Conservation (phyloP, 495 filamentous ascomycete species). For the Trichoderma reesei region DNA sequence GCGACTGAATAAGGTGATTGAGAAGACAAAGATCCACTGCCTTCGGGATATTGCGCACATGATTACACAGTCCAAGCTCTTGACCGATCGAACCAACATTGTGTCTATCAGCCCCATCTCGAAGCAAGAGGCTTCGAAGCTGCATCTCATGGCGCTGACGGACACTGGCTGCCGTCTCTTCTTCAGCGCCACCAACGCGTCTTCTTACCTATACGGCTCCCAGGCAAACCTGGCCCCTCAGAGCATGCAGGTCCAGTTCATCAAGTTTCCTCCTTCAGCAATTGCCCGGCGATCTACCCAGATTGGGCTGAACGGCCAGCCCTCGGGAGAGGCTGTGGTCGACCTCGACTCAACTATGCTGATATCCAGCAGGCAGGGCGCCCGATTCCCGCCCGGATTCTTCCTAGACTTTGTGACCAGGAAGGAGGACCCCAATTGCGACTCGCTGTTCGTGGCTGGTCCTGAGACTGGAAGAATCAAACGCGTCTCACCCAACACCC, state of each 20-base stretch:
- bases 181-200: conserved; percentile 76
- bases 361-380: conserved; percentile 44
- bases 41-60: conserved; percentile 67
- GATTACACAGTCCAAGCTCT: conserved; percentile 54
- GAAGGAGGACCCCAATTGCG: conserved; percentile 35
- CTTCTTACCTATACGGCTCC: conserved; percentile 52
- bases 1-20: conserved; percentile 43
- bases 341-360: conserved; percentile 40
- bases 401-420: conserved; percentile 72
- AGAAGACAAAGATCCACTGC: conserved; percentile 44
- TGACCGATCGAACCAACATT: conserved; percentile 59
- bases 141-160: conserved; percentile 86
- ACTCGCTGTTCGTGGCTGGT: conserved; percentile 72
- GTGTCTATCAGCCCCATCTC: conserved; percentile 78
- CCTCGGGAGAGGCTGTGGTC: conserved; percentile 23
- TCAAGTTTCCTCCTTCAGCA: conserved; percentile 63
- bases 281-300: conserved; percentile 35
- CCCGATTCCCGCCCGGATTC: conserved; percentile 76
- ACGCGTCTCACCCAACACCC: conserved; percentile 39
- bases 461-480: conserved; percentile 79
- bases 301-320: conserved; percentile 13
- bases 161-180: conserved; percentile 85
- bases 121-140: conserved; percentile 64
- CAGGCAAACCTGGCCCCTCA: conserved; percentile 59
- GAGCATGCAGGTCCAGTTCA: conserved; percentile 93